Evolutionary conservation across 106 monocot species (phyloP).

Genomic region (Alisma plantagoaquatica): DNA sequence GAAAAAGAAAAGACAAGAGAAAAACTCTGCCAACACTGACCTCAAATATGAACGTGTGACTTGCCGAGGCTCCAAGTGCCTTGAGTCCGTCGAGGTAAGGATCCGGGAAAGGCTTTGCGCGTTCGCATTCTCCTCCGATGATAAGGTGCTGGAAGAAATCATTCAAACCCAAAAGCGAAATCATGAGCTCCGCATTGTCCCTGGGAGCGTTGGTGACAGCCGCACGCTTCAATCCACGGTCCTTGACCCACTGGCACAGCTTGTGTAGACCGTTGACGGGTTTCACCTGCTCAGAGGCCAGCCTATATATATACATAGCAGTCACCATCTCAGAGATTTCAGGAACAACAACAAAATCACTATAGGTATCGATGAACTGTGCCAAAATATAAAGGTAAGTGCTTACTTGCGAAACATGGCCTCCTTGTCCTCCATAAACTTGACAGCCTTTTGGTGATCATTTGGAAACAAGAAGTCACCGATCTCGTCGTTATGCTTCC

Average conservation of each 20-base stretch:
- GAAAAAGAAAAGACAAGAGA: too few species aligned
- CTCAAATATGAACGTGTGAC: conserved; percentile 57
- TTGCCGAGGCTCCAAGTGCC: conserved; percentile 32
- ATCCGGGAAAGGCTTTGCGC: conserved; percentile 62
- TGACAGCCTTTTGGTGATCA: conserved; percentile 33
- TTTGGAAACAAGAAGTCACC: conserved; percentile 32
- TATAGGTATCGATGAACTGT: conserved; percentile 48
- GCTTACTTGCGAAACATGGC: conserved; percentile 48
- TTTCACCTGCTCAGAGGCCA: conserved; percentile 37
- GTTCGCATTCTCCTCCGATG: conserved; percentile 54
- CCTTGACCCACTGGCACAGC: conserved; percentile 47
- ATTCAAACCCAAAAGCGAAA: conserved; percentile 44
- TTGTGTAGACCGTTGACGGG: conserved; percentile 45
- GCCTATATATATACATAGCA: conserved; percentile 48
- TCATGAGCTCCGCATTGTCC: conserved; percentile 63
- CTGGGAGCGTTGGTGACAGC: conserved; percentile 66
- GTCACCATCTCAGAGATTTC: conserved; percentile 36
- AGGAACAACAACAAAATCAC: conserved; percentile 52
- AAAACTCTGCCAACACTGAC: too few species aligned
- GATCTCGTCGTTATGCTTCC: conserved; percentile 45
- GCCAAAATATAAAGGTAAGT: conserved; percentile 16
- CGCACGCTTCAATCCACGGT: conserved; percentile 42
- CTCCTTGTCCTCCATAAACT: conserved; percentile 67
- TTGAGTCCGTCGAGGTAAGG: conserved; percentile 45
- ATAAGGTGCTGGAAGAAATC: conserved; percentile 64